phyloP scores from a whole-genome alignment of 1,284 basidiomycete genomes.

The Ustilago crameri region DNA sequence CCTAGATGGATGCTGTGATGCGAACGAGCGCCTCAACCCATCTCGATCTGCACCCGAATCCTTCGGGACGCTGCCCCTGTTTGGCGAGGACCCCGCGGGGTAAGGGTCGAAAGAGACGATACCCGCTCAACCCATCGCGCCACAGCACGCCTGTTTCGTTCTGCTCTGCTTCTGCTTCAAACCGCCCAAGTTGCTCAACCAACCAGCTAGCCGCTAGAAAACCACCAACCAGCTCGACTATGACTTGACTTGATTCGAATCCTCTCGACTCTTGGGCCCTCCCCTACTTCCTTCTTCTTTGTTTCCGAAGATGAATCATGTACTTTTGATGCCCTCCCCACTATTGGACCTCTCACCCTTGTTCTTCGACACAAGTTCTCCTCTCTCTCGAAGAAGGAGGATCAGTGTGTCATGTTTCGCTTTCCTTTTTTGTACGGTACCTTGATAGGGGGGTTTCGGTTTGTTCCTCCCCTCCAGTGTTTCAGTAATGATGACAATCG shows the following conservation, averaged over 20 bases:
- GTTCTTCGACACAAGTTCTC: not conserved
- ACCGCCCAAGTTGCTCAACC: not conserved
- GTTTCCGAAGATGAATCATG: not conserved
- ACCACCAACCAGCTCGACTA: no score
- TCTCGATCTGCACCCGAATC: conserved; percentile 14
- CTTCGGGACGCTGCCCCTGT: no score
- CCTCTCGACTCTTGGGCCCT: no score
- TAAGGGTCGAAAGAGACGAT: conserved; percentile 28
- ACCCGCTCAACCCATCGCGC: conserved; percentile 37
- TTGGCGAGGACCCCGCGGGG: not conserved
- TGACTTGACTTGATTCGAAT: no score
- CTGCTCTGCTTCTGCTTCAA: not conserved
- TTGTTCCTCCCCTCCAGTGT: conserved; percentile 1
- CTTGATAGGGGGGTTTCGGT: not conserved
- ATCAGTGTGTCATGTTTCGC: not conserved
- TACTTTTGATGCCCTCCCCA: conserved; percentile 10
- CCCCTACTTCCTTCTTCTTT: no score
- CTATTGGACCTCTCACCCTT: not conserved
- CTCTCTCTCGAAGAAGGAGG: not conserved
- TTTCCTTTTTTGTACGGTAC: not conserved
- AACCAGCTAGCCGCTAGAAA: not conserved
- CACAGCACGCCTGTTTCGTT: not conserved
- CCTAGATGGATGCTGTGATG: not conserved
- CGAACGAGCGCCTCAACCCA: conserved; percentile 16
- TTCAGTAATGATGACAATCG: conserved; percentile 7